Percentiles rank a stretch among this genome's conserved stretches.
Evolutionary conservation across 2,329 filamentous ascomycete species (phyloP).

Genomic region (Apiospora arundinis): DNA sequence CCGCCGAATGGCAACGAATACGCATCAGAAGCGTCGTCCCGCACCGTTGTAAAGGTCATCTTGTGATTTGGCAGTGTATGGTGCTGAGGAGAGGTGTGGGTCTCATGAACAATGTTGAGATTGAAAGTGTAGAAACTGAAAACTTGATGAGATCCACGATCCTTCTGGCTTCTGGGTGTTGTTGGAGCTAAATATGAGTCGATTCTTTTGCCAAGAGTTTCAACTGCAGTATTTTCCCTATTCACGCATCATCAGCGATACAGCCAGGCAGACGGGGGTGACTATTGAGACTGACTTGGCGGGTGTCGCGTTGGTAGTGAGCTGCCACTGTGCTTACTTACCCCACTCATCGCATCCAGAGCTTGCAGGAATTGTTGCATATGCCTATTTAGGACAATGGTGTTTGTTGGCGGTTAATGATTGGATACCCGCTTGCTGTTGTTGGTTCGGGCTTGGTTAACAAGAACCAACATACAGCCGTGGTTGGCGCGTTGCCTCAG

Average conservation of each 20-base stretch:
- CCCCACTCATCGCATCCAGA: background rate
- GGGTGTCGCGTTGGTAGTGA: too few species aligned
- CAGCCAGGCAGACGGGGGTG: background rate
- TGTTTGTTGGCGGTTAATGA: slow-evolving; percentile 1
- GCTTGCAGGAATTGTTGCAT: background rate
- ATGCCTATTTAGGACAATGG: background rate
- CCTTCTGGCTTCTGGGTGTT: background rate
- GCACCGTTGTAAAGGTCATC: too few species aligned
- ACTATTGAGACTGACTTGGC: too few species aligned
- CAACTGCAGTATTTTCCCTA: background rate
- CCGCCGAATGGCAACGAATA: background rate
- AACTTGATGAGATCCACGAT: background rate
- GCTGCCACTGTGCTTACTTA: background rate
- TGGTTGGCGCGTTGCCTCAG: background rate
- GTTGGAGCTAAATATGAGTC: background rate
- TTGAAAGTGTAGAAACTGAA: background rate
- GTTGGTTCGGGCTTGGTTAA: slow-evolving; percentile 3
- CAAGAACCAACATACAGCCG: background rate
- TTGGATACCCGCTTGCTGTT: background rate
- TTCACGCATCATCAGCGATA: background rate
- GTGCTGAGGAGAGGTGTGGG: too few species aligned
- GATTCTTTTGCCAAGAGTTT: background rate
- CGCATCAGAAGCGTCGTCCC: background rate
- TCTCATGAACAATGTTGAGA: too few species aligned
- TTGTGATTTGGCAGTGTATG: too few species aligned